Evolutionary conservation across 2,329 filamentous ascomycete genomes (phyloP), one percentile per base, ranked within the genome.

Genomic region (Lasiodiplodia sp.): DNA sequence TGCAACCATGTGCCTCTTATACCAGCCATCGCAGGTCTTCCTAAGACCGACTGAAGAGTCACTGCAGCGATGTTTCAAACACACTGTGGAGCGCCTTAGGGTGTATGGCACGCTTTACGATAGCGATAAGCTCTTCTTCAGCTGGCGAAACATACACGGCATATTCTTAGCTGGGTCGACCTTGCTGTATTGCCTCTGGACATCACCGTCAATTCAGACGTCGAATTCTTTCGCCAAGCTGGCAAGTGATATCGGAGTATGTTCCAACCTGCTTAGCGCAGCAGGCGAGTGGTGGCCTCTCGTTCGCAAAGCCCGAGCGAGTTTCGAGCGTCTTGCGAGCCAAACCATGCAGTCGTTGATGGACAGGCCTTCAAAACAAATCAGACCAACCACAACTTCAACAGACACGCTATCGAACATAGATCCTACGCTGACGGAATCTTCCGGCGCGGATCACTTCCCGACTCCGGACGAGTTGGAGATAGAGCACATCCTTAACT

Each of bases 261-360:
- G 78, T 52, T 80, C 79, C 0, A 81, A 75, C 51, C 73, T 81
- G 3, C 73, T 82, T 3, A 79, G 76, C n/a, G 74, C 80, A 18
- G 79, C 79, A 3, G 78, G 80, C 4, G 79, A 81, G 65, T 81
- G 79, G 79, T 82, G 80, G 80, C 78, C 78, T 7, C 52, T 55
- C 18, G 52, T 34, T 31, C 52, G 52, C 23, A 34, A 55, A 55
- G 7, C 79, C 77, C 0, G 77, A 77, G 21, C 52, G 12, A 55
- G 52, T 31, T 55, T 55, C 14, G 52, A 55, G 28, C 25, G 52
- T 14, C 16, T 55, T 28, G 52, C 52, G 12, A 55, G 25, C 25
- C 52, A 55, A 25, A 34, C 52, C 14, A 28, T 55, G 25, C 52
- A 34, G 18, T 25, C 16, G 0, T 31, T 55, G 25, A 55, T 14